Evolutionary conservation across 2,329 filamentous ascomycete species (phyloP), one percentile per base, ranked within the genome.

Genomic region (Xylariaceae sp.): DNA sequence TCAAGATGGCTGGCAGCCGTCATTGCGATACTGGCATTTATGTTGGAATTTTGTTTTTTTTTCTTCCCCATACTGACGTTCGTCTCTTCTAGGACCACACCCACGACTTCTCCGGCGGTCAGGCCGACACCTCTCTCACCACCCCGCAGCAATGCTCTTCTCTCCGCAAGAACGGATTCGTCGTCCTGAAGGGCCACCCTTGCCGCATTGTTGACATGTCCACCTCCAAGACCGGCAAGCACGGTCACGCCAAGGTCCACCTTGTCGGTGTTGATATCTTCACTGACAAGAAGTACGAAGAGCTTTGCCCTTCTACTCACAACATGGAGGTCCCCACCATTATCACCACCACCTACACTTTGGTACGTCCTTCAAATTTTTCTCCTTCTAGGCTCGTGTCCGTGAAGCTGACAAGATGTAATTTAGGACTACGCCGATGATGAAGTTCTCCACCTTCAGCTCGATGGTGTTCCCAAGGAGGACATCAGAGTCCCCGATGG

Each of bases 171-270:
- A 96, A 95, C 88, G 93, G 94, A 70, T 88, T 89, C 85, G 94
- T 99, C 79, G 88, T 93, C 78, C 97, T 99, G 83, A 99, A 99
- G 88, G 82, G 84, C 81, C 94, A 94, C 73, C 95, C 94, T 73
- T 99, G 94, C 92, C 99, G 97, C 90, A 99, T 99, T 74, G 90
- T 97, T 79, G 94, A 99, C 76, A 99, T 99, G 95, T 96, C 92
- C 71, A 99, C 94, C 83, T 99, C 94, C 79, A 99, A 99, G 92
- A 99, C 94, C 71, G 94, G 94, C 82, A 99, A 99, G 91, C 94
- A 99, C 89, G 94, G 94, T 80, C 95, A 99, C 90, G 94, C 94
- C 82, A 99, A 99, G 88, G 94, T 99, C 78, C 93, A 99, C 82
- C 83, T 99, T 73, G 89, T 97, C 74, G 94, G 92, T 76, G 87